Base-by-base conservation (phyloP, 495 filamentous ascomycete species). In the Clavariopsis aquatica region DNA sequence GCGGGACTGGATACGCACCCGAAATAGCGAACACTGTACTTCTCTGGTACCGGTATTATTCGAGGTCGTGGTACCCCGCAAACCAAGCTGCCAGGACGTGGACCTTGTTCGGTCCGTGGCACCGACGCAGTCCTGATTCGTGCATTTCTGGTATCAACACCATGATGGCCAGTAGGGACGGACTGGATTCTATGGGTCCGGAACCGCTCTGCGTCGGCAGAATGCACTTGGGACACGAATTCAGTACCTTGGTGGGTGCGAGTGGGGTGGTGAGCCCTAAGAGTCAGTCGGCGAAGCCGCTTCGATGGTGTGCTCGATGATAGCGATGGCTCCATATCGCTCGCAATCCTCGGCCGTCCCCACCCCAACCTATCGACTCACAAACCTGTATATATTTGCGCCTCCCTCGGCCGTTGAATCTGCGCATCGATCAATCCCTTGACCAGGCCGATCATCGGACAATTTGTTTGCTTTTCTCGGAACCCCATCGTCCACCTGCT, bases 301-400 rank as follows among this genome's bases (percentile, higher is more conserved):
- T 41, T 52, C 52, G 60, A 68, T 71, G 69, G 57, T 71, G 69
- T 68, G 65, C 60, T 71, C 34, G 52, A 68, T 65, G 65, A 65
- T 57, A 62, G 43, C 34, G 46, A 71, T 71, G 56, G 58, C 51
- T 62, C 56, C 53, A 71, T 71, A 24, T 19, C 53, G 52, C 57
- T 71, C 65, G 69, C 69, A 19, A 71, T 67, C 12, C 34, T 51
- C 28, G 43, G 31, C 38, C 59, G 54, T 65, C 49, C 59, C 60
- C 38, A 12, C 38, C 47, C 49, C 24, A 51, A 54, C 64, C 59
- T 65, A 65, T 66, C 64, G 51, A 41, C 15, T 43, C 38, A 46
- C 22, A 23, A 56, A 41, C 19, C 23, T 29, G 29, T 49, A 57
- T 34, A 24, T 31, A 47, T 20, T 10, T 53, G 10, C 6, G 12